These are phyloP conservation scores for Trametes versicolor DNA, from an alignment of 1,284 basidiomycete genomes.

Conservation along the genomic window DNA sequence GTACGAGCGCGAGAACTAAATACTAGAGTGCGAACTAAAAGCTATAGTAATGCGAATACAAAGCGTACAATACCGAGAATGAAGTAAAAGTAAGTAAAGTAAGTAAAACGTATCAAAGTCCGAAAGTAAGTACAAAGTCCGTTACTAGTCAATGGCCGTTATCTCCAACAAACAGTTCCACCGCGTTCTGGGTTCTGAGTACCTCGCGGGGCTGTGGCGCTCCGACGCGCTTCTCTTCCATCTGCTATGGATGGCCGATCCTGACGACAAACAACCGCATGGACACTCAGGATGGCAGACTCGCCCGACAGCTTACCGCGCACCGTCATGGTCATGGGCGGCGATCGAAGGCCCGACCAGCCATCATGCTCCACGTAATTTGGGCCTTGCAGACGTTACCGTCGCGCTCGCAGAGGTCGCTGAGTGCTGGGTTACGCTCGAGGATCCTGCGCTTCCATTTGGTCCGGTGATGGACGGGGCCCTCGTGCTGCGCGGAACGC, in stretches of 20 bases:
- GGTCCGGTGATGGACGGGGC: background rate
- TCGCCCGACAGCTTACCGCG: constrained; percentile 15
- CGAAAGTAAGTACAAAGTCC: too few species aligned
- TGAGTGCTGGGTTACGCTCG: background rate
- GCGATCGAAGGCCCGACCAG: background rate
- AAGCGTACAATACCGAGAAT: too few species aligned
- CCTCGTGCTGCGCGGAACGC: background rate
- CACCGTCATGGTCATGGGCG: constrained; percentile 33
- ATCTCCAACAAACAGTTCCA: too few species aligned
- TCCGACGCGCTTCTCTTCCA: constrained; percentile 14
- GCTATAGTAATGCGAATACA: too few species aligned
- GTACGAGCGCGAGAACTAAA: too few species aligned
- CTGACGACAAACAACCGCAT: constrained; percentile 3
- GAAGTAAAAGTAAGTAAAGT: too few species aligned
- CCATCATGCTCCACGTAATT: too few species aligned
- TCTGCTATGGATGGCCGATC: constrained; percentile 18
- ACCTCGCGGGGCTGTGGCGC: constrained; percentile 17
- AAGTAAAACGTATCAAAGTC: too few species aligned
- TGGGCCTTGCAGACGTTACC: too few species aligned
- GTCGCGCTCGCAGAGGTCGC: background rate
- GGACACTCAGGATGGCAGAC: constrained; percentile 12
- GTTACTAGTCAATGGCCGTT: too few species aligned
- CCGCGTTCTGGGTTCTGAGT: constrained; percentile 23
- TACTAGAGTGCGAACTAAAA: too few species aligned
- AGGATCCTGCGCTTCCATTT: background rate